Percentiles rank a stretch among this genome's conserved stretches.
phyloP scores from a whole-genome alignment of 2,329 filamentous ascomycete genomes.

The Paracamarosporium sp. region DNA sequence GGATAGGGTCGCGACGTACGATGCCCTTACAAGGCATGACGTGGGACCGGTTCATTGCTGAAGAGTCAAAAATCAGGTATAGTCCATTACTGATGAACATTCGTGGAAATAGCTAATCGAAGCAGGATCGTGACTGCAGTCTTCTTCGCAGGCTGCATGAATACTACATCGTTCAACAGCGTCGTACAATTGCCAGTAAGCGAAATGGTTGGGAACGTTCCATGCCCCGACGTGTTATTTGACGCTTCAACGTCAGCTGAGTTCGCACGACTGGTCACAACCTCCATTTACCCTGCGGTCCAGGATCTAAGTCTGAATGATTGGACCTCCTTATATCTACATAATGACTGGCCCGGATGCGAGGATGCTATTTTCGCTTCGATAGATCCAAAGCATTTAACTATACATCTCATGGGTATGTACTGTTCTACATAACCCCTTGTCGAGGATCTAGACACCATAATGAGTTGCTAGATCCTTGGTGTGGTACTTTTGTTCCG shows the following conservation, averaged over 20 bases:
- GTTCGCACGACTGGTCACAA: background rate
- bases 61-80: constrained; percentile 17
- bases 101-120: background rate
- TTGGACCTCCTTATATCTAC: background rate
- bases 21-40: background rate
- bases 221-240: constrained; percentile 16
- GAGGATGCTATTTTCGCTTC: background rate
- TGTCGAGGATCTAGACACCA: background rate
- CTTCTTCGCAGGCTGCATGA: constrained; percentile 12
- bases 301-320: constrained; percentile 5
- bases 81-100: background rate
- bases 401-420: constrained; percentile 17
- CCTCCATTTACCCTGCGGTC: background rate
- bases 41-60: constrained; percentile 17
- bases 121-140: background rate
- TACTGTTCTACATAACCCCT: background rate
- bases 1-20: background rate
- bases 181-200: constrained; percentile 12
- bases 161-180: constrained; percentile 19
- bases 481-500: background rate
- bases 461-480: background rate
- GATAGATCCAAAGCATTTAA: constrained; percentile 10
- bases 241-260: constrained; percentile 14
- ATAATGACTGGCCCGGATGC: constrained; percentile 3
- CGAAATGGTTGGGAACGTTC: constrained; percentile 15